phyloP scores from a whole-genome alignment of 106 monocot genomes.

The Iris macrosiphon region DNA sequence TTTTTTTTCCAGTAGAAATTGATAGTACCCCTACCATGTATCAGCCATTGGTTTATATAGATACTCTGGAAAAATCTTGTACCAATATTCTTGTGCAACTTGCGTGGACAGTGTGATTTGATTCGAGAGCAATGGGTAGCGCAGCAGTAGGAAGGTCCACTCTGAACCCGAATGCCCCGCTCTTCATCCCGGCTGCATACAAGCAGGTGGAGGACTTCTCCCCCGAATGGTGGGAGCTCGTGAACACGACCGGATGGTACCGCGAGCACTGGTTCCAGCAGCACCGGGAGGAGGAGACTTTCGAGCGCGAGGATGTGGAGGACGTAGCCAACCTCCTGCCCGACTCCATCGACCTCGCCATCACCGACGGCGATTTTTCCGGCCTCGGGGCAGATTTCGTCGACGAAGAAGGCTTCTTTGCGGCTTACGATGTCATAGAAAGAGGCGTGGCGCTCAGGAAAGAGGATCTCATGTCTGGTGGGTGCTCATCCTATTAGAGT shows the following conservation, averaged over 20 bases:
- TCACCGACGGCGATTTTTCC: conserved; percentile 28
- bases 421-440: conserved; percentile 4
- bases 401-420: conserved; percentile 12
- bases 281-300: conserved; percentile 67
- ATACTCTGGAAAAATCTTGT: no score
- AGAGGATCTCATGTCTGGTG: conserved; percentile 7
- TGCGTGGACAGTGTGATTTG: neutral
- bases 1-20: no score
- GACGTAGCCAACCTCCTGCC: conserved; percentile 54
- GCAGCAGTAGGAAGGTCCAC: conserved; percentile 59
- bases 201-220: conserved; percentile 92
- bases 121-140: conserved; percentile 17
- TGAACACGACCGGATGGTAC: conserved; percentile 75
- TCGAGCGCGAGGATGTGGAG: conserved; percentile 32
- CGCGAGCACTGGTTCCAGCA: conserved; percentile 82
- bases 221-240: conserved; percentile 88
- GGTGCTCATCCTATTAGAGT: neutral
- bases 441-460: neutral
- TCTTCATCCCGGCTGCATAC: conserved; percentile 79
- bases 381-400: conserved; percentile 11
- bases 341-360: conserved; percentile 63
- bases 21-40: no score
- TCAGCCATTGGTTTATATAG: no score
- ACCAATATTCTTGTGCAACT: neutral
- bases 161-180: conserved; percentile 86